These are phyloP conservation scores for Crassisporium funariophilum DNA, from an alignment of 768 basidiomycete species.

Conservation along the genomic window DNA sequence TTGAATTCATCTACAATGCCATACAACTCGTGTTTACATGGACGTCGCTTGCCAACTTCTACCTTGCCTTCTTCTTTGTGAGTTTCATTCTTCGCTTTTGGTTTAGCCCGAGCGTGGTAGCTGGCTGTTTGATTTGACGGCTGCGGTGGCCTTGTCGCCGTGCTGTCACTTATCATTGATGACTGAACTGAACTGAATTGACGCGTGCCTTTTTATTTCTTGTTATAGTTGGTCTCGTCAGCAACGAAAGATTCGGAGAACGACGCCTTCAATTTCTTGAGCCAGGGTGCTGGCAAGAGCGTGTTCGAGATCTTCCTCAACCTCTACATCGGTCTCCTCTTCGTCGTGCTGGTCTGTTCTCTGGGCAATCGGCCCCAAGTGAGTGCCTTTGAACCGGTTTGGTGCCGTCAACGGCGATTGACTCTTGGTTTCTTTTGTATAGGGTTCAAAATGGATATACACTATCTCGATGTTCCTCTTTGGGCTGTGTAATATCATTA, in stretches of 20 bases:
- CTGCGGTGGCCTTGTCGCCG: background rate
- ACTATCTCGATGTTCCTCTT: constrained; percentile 74
- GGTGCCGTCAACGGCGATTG: background rate
- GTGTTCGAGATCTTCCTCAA: constrained; percentile 79
- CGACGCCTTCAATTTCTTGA: constrained; percentile 86
- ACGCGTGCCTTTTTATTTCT: constrained; percentile 15
- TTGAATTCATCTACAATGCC: constrained; percentile 92
- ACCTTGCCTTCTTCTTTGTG: constrained; percentile 92
- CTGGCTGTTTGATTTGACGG: background rate
- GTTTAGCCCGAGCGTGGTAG: background rate
- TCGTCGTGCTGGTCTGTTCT: constrained; percentile 82
- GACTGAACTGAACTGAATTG: too few species aligned
- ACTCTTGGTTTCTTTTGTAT: constrained; percentile 8
- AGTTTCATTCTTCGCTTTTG: constrained; percentile 30
- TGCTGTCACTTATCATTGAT: background rate
- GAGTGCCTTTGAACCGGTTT: constrained; percentile 8
- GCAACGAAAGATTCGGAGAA: constrained; percentile 58
- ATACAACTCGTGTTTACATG: constrained; percentile 91
- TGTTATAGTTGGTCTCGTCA: constrained; percentile 79
- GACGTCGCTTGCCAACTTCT: constrained; percentile 93
- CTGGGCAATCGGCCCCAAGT: constrained; percentile 87
- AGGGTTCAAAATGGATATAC: constrained; percentile 90
- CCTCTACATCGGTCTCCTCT: constrained; percentile 84
- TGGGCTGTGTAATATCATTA: constrained; percentile 76
- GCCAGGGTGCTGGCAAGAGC: constrained; percentile 65